Conservation (phyloP, 140 eudicot species). For the Stevia rebaudiana region DNA sequence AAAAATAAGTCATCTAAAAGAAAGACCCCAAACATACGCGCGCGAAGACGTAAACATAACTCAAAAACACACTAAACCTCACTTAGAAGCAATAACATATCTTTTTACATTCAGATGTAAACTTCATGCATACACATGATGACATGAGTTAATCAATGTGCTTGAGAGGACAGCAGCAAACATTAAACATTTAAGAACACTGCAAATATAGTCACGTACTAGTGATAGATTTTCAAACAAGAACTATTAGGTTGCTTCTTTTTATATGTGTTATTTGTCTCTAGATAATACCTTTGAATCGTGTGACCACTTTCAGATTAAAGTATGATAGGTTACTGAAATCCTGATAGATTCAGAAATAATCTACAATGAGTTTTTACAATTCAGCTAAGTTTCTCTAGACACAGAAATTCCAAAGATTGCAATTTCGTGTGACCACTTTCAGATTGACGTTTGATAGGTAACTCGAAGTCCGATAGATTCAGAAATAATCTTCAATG, state of each 20-base stretch:
- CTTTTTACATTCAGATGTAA: not conserved
- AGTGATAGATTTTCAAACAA: too few relatives aligned
- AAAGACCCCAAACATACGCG: not conserved
- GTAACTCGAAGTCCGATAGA: not conserved
- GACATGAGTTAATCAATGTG: not conserved
- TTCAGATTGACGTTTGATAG: not conserved
- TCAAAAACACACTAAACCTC: conserved; percentile 6
- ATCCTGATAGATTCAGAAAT: not conserved
- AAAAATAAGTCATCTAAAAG: not conserved
- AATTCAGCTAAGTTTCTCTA: too few relatives aligned
- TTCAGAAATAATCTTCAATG: not conserved
- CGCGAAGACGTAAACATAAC: not conserved
- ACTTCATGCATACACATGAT: not conserved
- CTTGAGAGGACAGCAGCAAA: not conserved
- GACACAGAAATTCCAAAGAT: too few relatives aligned
- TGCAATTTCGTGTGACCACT: not conserved
- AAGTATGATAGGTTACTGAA: not conserved
- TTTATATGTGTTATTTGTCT: not conserved
- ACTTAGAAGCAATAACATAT: not conserved
- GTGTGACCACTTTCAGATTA: not conserved
- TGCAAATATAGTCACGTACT: too few relatives aligned
- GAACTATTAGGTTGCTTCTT: too few relatives aligned
- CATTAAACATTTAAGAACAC: not conserved
- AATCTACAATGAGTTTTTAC: not conserved
- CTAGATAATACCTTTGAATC: not conserved